A percentile compares a stretch with the other conserved stretches of the same genome.
phyloP scores from a whole-genome alignment of 768 basidiomycete species.

The Hemileccinum impolitum region DNA sequence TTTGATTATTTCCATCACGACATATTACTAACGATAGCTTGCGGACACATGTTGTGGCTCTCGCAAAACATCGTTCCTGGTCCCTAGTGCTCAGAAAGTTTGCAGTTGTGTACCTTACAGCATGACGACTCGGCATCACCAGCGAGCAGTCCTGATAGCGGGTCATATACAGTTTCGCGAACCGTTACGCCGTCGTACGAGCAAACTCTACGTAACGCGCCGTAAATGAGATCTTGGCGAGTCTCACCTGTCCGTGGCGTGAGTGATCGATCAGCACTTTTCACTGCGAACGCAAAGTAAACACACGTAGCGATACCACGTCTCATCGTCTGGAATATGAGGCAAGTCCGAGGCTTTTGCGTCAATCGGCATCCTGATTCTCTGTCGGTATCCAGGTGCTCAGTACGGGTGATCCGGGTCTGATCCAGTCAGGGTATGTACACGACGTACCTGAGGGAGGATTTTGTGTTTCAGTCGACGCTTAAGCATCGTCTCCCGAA shows the following conservation, averaged over 20 bases:
- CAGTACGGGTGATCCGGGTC: background rate
- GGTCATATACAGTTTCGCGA: background rate
- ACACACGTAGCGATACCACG: slow-evolving; percentile 34
- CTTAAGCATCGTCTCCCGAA: slow-evolving; percentile 21
- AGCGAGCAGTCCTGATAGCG: no score
- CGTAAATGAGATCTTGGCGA: slow-evolving; percentile 15
- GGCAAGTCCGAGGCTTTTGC: slow-evolving; percentile 33
- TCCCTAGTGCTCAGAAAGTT: background rate
- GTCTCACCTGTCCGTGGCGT: slow-evolving; percentile 8
- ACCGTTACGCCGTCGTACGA: slow-evolving; percentile 3
- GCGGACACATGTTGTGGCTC: background rate
- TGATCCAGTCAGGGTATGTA: background rate
- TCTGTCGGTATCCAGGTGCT: background rate
- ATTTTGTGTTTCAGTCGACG: slow-evolving; percentile 31
- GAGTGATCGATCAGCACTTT: background rate
- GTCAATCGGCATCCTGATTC: slow-evolving; percentile 26
- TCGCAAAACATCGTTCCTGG: background rate
- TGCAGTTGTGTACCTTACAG: no score
- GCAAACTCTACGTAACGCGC: slow-evolving; percentile 21
- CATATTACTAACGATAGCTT: no score
- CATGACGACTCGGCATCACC: no score
- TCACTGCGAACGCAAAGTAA: background rate
- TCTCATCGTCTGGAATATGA: slow-evolving; percentile 32
- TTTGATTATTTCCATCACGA: background rate
- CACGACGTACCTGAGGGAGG: slow-evolving; percentile 39